These are phyloP conservation scores for Coccomyxa sp. DNA, from an alignment of 139 green algal species.

Conservation along the genomic window DNA sequence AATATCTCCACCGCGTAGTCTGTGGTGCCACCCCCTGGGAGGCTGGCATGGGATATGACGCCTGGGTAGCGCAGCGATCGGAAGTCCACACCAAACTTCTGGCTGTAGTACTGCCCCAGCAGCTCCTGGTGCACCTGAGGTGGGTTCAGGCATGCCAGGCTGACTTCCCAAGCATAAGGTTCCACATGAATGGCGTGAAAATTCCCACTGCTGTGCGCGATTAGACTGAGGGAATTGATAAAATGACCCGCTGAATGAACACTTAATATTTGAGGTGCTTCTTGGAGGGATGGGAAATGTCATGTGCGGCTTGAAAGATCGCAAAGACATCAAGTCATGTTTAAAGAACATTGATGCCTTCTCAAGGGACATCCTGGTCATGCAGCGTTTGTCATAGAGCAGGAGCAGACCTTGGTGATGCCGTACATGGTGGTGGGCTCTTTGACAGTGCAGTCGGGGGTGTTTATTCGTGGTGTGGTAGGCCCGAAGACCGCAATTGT, in stretches of 20 bases:
- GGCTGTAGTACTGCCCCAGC: slow-evolving; percentile 53
- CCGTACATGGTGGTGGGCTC: slow-evolving; percentile 68
- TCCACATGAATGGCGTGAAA: too few species aligned
- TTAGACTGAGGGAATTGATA: neutral
- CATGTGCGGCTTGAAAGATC: too few species aligned
- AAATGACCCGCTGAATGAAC: too few species aligned
- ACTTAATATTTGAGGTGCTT: too few species aligned
- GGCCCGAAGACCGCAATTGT: slow-evolving; percentile 71
- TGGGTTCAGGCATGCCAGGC: too few species aligned
- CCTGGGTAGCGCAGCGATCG: slow-evolving; percentile 61
- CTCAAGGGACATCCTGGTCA: too few species aligned
- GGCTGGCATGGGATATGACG: slow-evolving; percentile 49
- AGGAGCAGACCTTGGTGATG: slow-evolving; percentile 50
- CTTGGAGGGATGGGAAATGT: too few species aligned
- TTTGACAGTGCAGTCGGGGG: slow-evolving; percentile 54
- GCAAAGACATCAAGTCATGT: too few species aligned
- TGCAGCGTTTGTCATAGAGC: neutral
- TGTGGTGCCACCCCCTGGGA: slow-evolving; percentile 61
- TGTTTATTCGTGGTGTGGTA: slow-evolving; percentile 42
- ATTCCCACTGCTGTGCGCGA: neutral
- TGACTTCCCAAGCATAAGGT: too few species aligned
- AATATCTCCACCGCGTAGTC: slow-evolving; percentile 75
- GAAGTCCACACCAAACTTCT: slow-evolving; percentile 60
- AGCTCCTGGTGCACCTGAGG: slow-evolving; percentile 50
- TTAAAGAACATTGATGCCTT: too few species aligned